Evolutionary conservation across 768 basidiomycete species (phyloP), one percentile per base, ranked within the genome.

Genomic region (Dacryopinax primogenitus): DNA sequence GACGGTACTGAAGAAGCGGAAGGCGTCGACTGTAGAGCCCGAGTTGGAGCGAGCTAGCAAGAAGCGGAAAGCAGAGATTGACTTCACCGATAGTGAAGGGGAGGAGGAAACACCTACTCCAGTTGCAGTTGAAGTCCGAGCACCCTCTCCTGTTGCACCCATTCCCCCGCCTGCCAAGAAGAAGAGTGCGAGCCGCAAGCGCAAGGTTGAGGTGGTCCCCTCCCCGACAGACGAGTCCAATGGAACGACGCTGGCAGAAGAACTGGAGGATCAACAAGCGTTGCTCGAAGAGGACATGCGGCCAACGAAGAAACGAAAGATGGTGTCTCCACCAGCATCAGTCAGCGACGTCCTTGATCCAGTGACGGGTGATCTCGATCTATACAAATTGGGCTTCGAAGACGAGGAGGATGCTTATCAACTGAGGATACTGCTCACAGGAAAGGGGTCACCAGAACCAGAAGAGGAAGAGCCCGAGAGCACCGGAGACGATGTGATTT

Each of bases 401-500:
- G 77, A 77, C 68, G 76, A 76, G 30, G 78, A 79, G 68, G 78
- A 79, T 64, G 32, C 71, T 66, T 3, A 39, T 66, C 39, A 72
- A 68, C 7, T 23, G 64, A 23, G 65, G 63, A 28, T 58, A 28
- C 18, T 58, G 36, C 67, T 33, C 66, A 68, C 11, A 65, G 33
- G 21, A 16, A 45, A 68, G 23, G 64, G 69, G 15, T 68, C 70
- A 7, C 67, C 70, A 7, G 64, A 67, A 15, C 68, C 63, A 26
- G 65, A 64, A 35, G 64, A 58, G 26, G 32, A 23, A 28, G 44
- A 12, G 65, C 66, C 3, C 70, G 71, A 23, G 64, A 64, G 37
- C 13, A 67, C 44, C 58, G 69, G 71, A 58, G 70, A 71, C 36
- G 65, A 65, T 3, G 70, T 70, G 26, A 66, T 68, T 6, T 61